Evolutionary conservation across 768 basidiomycete species (phyloP), one percentile per base, ranked within the genome.

Genomic region (Cytidiella melzeri): DNA sequence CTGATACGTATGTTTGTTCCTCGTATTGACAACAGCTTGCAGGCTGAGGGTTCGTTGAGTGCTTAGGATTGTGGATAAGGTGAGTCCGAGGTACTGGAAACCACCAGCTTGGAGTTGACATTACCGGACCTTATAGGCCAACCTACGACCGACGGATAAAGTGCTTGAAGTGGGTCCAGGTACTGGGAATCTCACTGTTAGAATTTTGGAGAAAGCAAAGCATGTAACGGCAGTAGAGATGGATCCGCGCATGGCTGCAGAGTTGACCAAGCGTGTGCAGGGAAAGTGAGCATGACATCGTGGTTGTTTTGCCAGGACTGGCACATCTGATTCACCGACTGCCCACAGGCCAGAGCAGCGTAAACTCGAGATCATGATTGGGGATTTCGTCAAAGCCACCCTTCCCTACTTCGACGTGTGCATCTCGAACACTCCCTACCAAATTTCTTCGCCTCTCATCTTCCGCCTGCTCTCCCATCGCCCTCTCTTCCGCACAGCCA

Each of bases 211-310:
- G 61, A 87, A 92, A 66, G 88, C 89, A 47, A 92, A 93, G 64
- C 86, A 87, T 69, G 87, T 91, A 23, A 91, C 89, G 0, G 95
- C 94, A 1, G 83, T 98, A 20, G 96, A 99, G 69, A 91, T 92
- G 87, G 96, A 98, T 64, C 96, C 96, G 56, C 83, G 96, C 13
- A 97, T 98, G 95, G 95, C 96, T 12, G 93, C 94, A 15, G 96
- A 98, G 66, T 79, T 98, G 44, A 87, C 89, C 38, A 99, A 99
- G 67, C 83, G 96, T 43, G 93, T 98, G 7, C 87, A 97, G 76
- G 96, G 95, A 73, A 96, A 85, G 95, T 97, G 67, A 70, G 94
- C 84, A 27, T 45, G 24, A 12, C 41, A 37, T 43, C n/a, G n/a
- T n/a, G n/a, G n/a, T n/a, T n/a, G n/a, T n/a, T n/a, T n/a, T 18